Conservation (phyloP, 2,329 filamentous ascomycete genomes). For the Ilyonectria mors-panacis region DNA sequence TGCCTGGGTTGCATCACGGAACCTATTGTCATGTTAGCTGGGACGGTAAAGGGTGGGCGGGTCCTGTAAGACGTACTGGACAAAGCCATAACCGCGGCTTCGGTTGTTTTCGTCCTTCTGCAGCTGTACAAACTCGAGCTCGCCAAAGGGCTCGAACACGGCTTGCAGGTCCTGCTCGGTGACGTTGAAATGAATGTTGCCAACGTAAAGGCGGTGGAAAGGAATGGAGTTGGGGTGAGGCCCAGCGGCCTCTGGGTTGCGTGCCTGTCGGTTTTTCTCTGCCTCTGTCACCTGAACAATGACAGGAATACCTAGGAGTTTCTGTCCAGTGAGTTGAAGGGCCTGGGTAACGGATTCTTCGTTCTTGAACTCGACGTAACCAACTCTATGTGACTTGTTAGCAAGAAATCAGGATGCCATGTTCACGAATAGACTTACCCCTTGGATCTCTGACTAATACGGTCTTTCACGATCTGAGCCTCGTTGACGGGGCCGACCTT, state of each 20-base stretch:
- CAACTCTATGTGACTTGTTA: conserved; percentile 78
- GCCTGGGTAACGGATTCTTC: conserved; percentile 95
- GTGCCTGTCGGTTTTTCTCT: conserved; percentile 98
- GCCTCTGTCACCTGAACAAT: conserved; percentile 99
- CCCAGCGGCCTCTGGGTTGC: conserved; percentile 80
- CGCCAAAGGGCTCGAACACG: conserved; percentile 97
- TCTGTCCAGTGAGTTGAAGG: conserved; percentile 98
- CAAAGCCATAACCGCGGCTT: conserved; percentile 97
- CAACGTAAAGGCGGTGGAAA: conserved; percentile 98
- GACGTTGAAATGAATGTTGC: conserved; percentile 99
- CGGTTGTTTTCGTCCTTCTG: conserved; percentile 95
- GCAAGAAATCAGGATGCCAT: conserved; percentile 1
- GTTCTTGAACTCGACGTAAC: conserved; percentile 98
- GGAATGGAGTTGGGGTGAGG: conserved; percentile 86
- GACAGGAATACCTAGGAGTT: conserved; percentile 97
- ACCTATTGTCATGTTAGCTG: conserved; percentile 70
- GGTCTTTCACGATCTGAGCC: conserved; percentile 98
- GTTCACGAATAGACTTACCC: conserved; percentile 75
- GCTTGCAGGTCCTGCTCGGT: conserved; percentile 96
- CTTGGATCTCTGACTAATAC: conserved; percentile 96
- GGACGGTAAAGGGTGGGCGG: neutral
- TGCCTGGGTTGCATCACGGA: conserved; percentile 90
- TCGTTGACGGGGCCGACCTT: conserved; percentile 95
- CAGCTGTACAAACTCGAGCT: conserved; percentile 96
- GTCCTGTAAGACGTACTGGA: conserved; percentile 80